These are phyloP conservation scores for Sporothrix variecibatus DNA, from an alignment of 2,329 filamentous ascomycete genomes.

Conservation along the genomic window DNA sequence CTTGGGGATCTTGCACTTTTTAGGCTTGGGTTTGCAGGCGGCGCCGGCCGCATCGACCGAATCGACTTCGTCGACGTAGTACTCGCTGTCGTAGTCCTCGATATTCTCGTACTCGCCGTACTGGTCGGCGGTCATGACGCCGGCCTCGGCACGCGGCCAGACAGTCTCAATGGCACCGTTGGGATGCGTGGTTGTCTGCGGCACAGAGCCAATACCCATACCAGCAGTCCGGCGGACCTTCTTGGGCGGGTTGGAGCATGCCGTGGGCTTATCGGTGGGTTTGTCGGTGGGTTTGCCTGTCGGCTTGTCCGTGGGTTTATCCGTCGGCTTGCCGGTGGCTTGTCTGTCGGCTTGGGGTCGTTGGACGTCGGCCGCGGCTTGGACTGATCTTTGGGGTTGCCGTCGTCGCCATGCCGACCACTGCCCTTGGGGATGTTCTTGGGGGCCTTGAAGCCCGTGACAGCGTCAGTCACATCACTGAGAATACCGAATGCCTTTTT, in stretches of 20 bases:
- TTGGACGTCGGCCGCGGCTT: slow-evolving; percentile 24
- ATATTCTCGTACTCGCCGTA: slow-evolving; percentile 14
- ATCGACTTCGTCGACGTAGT: slow-evolving; percentile 5
- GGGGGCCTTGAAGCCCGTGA: slow-evolving; percentile 28
- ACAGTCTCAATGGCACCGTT: background rate
- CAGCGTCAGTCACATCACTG: slow-evolving; percentile 24
- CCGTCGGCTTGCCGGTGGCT: background rate
- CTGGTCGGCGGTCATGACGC: background rate
- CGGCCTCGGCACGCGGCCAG: slow-evolving; percentile 8
- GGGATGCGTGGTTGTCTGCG: background rate
- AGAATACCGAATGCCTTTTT: slow-evolving; percentile 32
- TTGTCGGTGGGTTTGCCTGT: background rate
- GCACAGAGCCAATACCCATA: background rate
- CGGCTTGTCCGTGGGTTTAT: slow-evolving; percentile 3
- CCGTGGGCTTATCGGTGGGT: slow-evolving; percentile 6
- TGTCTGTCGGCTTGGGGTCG: slow-evolving; percentile 11
- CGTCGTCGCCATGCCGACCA: slow-evolving; percentile 29
- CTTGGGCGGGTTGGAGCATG: background rate
- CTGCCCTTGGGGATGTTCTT: slow-evolving; percentile 30
- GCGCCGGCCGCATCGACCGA: background rate
- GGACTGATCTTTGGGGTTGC: slow-evolving; percentile 26
- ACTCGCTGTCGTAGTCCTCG: slow-evolving; percentile 7
- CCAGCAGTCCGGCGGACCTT: background rate
- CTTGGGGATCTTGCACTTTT: slow-evolving; percentile 28
- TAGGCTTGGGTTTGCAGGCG: slow-evolving; percentile 6